A percentile compares a stretch with the other conserved stretches of the same genome.
phyloP scores from a whole-genome alignment of 495 filamentous ascomycete genomes.

The Talaromyces stipitatus region DNA sequence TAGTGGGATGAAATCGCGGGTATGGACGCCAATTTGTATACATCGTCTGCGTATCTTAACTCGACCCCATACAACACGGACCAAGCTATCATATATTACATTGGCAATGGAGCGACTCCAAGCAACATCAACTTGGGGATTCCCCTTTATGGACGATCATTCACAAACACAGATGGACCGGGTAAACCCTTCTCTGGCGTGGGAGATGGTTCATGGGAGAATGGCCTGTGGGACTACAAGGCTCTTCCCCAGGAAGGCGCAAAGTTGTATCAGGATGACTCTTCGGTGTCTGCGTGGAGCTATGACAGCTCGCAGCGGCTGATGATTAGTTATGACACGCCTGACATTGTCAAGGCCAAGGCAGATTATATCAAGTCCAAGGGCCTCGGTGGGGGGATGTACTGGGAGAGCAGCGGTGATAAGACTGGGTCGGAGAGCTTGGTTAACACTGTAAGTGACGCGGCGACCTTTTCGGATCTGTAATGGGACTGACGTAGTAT shows the following conservation, averaged over 20 bases:
- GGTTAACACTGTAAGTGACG: conserved; percentile 35
- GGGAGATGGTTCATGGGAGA: conserved; percentile 63
- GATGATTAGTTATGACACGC: conserved; percentile 73
- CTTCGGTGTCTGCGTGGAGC: conserved; percentile 23
- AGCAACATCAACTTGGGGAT: conserved; percentile 77
- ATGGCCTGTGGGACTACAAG: conserved; percentile 78
- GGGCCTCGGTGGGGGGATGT: conserved; percentile 75
- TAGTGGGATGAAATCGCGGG: conserved; percentile 68
- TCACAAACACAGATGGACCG: conserved; percentile 63
- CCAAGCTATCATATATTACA: conserved; percentile 52
- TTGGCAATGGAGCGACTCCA: conserved; percentile 47
- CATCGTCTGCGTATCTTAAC: conserved; percentile 41
- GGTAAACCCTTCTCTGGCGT: conserved; percentile 62
- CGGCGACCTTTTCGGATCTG: not conserved
- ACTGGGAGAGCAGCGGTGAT: conserved; percentile 84
- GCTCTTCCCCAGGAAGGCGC: conserved; percentile 45
- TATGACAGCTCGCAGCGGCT: conserved; percentile 51
- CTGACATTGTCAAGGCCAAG: conserved; percentile 52
- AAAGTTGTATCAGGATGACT: conserved; percentile 1
- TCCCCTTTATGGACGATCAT: conserved; percentile 84
- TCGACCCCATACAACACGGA: conserved; percentile 50
- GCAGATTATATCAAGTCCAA: conserved; percentile 53
- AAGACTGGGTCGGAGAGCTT: conserved; percentile 49
- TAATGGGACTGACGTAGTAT: not conserved
- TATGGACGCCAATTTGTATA: conserved; percentile 73